Base-by-base conservation (phyloP, 768 basidiomycete genomes). In the Termitomyces sp. region DNA sequence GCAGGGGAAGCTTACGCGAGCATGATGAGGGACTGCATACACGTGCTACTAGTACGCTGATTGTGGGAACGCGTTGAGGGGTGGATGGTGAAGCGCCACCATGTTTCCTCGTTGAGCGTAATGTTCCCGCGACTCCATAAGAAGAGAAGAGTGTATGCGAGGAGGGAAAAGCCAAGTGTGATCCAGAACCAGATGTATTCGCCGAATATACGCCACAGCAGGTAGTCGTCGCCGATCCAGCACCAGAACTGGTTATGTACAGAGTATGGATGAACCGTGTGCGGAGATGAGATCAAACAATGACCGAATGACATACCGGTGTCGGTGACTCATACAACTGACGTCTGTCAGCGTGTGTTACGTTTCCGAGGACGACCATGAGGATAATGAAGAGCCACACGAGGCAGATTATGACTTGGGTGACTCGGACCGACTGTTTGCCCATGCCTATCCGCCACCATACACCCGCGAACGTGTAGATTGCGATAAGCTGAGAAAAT, bases 141-240 rank as follows among this genome's bases (percentile, higher is more conserved):
- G n/a, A 19, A 40, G n/a, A 40, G n/a, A 2, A 40, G n/a, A 9
- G 40, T 41, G 9, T 21, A 41, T 5, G 40, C 40, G 70, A 17
- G 21, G 67, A 51, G 6, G 74, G 74, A 42, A 70, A 55, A 30
- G 62, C 58, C 7, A 77, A 34, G 64, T 5, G 75, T 67, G 35
- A 73, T 43, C 77, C 77, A 77, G 40, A 77, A 65, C 77, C 77
- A 78, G 17, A 75, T 26, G 51, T 78, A 78, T 61, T 77, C 76
- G 1, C 73, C 75, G 45, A 56, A 68, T 15, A 77, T 64, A n/a
- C 71, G 66, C 55, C 70, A 66, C 2, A 57, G 56, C 1, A 62
- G 26, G 60, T 65, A 71, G 10, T 63, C 38, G 5, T 64, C 43
- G 35, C 69, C 65, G 51, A 79, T 71, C 40, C 40, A 41, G 40